Evolutionary conservation across 495 filamentous ascomycete species (phyloP), one percentile per base, ranked within the genome.

Genomic region (Neohortaea acidophila): DNA sequence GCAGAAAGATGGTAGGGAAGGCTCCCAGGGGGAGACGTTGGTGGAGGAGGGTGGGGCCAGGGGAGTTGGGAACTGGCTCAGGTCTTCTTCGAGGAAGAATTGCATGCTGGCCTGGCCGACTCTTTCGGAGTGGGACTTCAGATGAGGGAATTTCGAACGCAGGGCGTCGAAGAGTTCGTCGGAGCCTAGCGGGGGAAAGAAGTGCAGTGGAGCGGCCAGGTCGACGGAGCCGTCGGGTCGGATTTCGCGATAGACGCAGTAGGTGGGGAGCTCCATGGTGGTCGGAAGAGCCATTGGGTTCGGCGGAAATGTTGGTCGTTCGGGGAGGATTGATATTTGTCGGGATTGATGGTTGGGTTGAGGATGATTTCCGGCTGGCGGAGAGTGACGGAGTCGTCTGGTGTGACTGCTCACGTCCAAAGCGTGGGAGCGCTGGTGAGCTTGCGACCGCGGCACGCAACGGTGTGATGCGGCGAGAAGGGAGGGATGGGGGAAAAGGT

Each of bases 161-260:
- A 54, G 45, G 20, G 49, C 48, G 21, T 54, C 51, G 42, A 51
- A 54, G 2, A 54, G 49, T 32, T 54, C 51, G 36, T 54, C 51
- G 13, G 51, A 54, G 29, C 47, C 49, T 20, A 46, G 41, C 9
- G 39, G 24, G 15, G 51, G 51, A 33, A 36, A 45, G 45, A 52
- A 52, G 22, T 37, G 34, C 2, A 45, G 32, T 21, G 45, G 31
- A n/a, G 45, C 27, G 25, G 40, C 20, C 7, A 41, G 44, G 41
- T 52, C 46, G 28, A 28, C 25, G 5, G 48, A 35, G 24, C 47
- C 14, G n/a, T 40, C 42, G 2, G 46, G 17, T 7, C 28, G 30
- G 2, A 36, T 29, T 17, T 48, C 41, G 17, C 46, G 36, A 34
- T 40, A 45, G 36, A 49, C 38, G 17, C 44, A 12, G 26, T 49